Evolutionary conservation across 257 asterid species (phyloP).

Genomic region (Capsicum pubescens): DNA sequence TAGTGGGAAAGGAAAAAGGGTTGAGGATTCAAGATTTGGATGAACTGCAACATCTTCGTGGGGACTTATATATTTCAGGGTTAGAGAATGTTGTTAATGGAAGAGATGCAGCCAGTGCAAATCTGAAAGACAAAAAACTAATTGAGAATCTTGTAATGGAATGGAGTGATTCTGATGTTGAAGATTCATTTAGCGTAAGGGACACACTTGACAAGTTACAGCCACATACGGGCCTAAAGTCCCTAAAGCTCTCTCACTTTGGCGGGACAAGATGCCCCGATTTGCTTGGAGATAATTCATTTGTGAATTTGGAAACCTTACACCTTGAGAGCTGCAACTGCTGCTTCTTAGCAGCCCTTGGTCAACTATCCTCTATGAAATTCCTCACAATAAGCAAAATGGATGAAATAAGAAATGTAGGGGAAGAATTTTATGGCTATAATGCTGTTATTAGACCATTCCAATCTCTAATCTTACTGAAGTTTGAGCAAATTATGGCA

Average conservation of each 20-base stretch:
- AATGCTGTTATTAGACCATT: background rate
- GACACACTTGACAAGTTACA: background rate
- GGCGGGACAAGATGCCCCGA: background rate
- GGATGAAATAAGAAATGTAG: background rate
- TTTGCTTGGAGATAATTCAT: constrained; percentile 20
- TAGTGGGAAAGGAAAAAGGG: constrained; percentile 52
- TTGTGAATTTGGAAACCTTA: background rate
- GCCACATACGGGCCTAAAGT: background rate
- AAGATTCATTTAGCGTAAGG: constrained; percentile 3
- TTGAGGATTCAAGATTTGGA: constrained; percentile 53
- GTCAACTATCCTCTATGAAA: constrained; percentile 12
- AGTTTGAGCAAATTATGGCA: background rate
- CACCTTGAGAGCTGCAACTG: background rate
- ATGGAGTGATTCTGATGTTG: constrained; percentile 53
- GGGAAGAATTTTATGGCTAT: background rate
- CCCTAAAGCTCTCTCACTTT: background rate
- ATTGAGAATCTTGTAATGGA: constrained; percentile 58
- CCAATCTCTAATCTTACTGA: background rate
- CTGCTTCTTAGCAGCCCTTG: constrained; percentile 14
- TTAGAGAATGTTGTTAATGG: constrained; percentile 60
- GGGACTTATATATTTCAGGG: constrained; percentile 56
- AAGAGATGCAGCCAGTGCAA: constrained; percentile 63
- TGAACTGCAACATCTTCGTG: constrained; percentile 49
- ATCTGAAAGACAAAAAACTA: constrained; percentile 43
- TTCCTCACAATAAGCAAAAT: background rate